Percentiles rank a stretch among this genome's conserved stretches.
These are phyloP conservation scores for Cinnamomum micranthum DNA, from an alignment of 164 flowering plant species.

Conservation along the genomic window DNA sequence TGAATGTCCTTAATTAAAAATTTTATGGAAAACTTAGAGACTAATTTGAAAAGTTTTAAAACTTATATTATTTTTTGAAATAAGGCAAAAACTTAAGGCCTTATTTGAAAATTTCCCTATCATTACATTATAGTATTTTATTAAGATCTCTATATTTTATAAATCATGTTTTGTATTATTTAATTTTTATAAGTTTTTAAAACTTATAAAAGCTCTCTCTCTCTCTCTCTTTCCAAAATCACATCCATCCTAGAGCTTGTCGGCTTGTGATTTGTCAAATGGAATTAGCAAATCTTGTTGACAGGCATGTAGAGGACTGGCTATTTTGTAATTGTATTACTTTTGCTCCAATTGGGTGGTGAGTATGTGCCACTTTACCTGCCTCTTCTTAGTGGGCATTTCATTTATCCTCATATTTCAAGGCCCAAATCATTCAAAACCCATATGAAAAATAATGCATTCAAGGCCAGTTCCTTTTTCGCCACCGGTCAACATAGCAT, in stretches of 20 bases:
- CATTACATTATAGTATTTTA: too few species aligned
- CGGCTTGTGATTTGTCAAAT: slow-evolving; percentile 8
- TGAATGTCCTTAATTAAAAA: too few species aligned
- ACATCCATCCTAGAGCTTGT: slow-evolving; percentile 12
- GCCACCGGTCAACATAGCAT: too few species aligned
- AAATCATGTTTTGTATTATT: too few species aligned
- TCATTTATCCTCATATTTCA: slow-evolving; percentile 6
- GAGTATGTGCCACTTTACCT: slow-evolving; percentile 22
- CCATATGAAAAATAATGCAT: neutral
- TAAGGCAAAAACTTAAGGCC: too few species aligned
- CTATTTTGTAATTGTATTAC: slow-evolving; percentile 2
- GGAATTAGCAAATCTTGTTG: slow-evolving; percentile 13
- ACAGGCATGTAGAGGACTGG: slow-evolving; percentile 24
- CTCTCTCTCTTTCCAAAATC: slow-evolving; percentile 7
- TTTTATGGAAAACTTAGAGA: too few species aligned
- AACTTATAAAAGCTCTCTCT: neutral
- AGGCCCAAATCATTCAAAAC: slow-evolving; percentile 6
- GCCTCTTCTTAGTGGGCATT: slow-evolving; percentile 1
- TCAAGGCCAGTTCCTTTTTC: neutral
- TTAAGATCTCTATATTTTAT: too few species aligned
- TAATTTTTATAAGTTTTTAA: too few species aligned
- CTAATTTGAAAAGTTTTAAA: too few species aligned
- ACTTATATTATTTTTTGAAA: too few species aligned
- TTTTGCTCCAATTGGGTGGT: slow-evolving; percentile 19
- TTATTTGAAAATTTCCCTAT: too few species aligned